Evolutionary conservation across 2,329 filamentous ascomycete genomes (phyloP), one percentile per base, ranked within the genome.

Genomic region (Claviceps arundinis): DNA sequence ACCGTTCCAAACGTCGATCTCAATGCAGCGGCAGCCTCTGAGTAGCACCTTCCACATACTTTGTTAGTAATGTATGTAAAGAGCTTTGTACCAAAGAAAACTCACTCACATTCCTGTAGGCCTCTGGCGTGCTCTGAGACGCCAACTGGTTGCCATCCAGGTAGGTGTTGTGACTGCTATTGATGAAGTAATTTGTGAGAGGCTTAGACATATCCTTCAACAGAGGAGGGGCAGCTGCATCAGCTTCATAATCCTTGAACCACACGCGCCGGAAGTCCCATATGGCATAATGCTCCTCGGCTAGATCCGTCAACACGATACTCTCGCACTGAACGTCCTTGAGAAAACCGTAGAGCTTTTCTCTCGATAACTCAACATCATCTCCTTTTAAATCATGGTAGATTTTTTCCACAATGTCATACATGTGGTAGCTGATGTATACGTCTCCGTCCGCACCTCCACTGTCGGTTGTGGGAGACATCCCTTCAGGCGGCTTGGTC

Each of bases 1-100:
- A 13, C 89, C 87, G 65, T 96, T 87, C 87, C 90, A 95, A 3
- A 96, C 89, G 62, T 96, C 91, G 52, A 96, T 93, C 65, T 96
- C 90, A 47, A 96, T 89, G 62, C 89, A 96, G 55, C 90, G 82
- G 62, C 90, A 95, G 47, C 87, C 87, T 50, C 81, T 77, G 38
- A 79, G 73, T 13, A 96, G 79, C 13, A 86, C 84, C 77, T 87
- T 43, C 24, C 19, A 17, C 30, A 16, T 43, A 2, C 19, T 19
- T 41, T 22, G 41, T 48, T 17, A 54, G 37, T 19, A 17, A 46
- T 13, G 19, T 40, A 4, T 5, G 30, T 16, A 4, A 13, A 52
- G 40, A 19, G 5, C 46, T 11, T 38, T 4, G 14, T 13, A 2
- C 9, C 16, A 44, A n/a, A 13, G 4, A 2, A 47, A 40, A 7